phyloP scores from a whole-genome alignment of 2,329 filamentous ascomycete species.

The Calcarisporium arbuscula region DNA sequence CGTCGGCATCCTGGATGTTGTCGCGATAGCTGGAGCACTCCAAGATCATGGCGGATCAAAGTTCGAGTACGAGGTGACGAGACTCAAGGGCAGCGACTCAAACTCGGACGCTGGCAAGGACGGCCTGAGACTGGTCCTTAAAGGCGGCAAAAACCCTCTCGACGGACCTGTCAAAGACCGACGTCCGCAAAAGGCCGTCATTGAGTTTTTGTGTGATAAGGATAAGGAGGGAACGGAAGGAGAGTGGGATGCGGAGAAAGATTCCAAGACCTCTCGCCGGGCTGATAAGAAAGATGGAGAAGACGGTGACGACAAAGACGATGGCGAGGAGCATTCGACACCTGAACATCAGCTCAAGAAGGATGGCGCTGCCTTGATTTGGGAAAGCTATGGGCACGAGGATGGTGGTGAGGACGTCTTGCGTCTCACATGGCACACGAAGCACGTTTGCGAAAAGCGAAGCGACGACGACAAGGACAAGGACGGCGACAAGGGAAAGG shows the following conservation, averaged over 20 bases:
- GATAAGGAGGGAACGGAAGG: slow-evolving; percentile 68
- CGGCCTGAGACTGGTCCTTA: slow-evolving; percentile 64
- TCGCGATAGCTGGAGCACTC: slow-evolving; percentile 71
- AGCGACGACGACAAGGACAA: slow-evolving; percentile 39
- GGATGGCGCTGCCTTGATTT: slow-evolving; percentile 60
- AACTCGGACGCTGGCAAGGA: slow-evolving; percentile 61
- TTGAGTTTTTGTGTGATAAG: slow-evolving; percentile 79
- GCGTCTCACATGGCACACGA: slow-evolving; percentile 77
- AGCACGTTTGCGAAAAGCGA: slow-evolving; percentile 69
- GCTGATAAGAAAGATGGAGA: slow-evolving; percentile 25
- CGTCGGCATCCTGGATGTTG: slow-evolving; percentile 48
- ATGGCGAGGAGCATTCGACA: slow-evolving; percentile 28
- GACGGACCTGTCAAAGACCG: slow-evolving; percentile 45
- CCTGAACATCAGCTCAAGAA: slow-evolving; percentile 48
- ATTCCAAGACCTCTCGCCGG: slow-evolving; percentile 4
- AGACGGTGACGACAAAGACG: slow-evolving; percentile 19
- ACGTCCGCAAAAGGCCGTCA: slow-evolving; percentile 64
- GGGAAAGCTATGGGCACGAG: slow-evolving; percentile 63
- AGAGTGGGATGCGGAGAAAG: slow-evolving; percentile 43
- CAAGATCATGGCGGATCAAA: slow-evolving; percentile 47
- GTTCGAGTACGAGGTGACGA: slow-evolving; percentile 60
- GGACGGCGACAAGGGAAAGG: slow-evolving; percentile 33
- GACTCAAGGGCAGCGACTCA: slow-evolving; percentile 59
- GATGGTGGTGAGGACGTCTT: slow-evolving; percentile 57
- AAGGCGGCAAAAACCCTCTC: slow-evolving; percentile 48